Conservation (phyloP, 2,329 filamentous ascomycete genomes). For the Calonectria fujianensis region DNA sequence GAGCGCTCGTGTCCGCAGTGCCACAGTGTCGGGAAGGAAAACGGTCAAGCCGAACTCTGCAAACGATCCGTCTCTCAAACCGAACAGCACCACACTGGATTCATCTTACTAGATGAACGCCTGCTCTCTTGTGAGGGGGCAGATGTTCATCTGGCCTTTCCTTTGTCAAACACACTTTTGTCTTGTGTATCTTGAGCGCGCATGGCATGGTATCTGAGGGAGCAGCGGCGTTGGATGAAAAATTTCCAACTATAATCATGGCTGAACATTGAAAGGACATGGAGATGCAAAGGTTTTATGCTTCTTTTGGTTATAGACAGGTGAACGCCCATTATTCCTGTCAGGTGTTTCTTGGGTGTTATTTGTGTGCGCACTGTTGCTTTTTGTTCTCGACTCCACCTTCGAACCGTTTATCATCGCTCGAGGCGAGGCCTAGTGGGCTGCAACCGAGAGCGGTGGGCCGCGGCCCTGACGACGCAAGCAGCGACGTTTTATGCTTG, state of each 20-base stretch:
- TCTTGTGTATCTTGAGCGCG: slow-evolving; percentile 60
- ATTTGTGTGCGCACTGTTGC: slow-evolving; percentile 40
- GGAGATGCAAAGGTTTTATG: slow-evolving; percentile 52
- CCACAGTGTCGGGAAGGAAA: slow-evolving; percentile 75
- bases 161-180: slow-evolving; percentile 50
- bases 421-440: not conserved
- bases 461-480: slow-evolving; percentile 14
- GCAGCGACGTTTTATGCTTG: slow-evolving; percentile 36
- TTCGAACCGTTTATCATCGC: slow-evolving; percentile 26
- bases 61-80: slow-evolving; percentile 77
- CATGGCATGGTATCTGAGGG: slow-evolving; percentile 60
- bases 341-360: slow-evolving; percentile 56
- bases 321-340: slow-evolving; percentile 46
- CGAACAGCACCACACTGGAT: slow-evolving; percentile 81
- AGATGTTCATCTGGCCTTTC: slow-evolving; percentile 50
- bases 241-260: slow-evolving; percentile 57
- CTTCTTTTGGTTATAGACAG: slow-evolving; percentile 56
- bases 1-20: slow-evolving; percentile 75
- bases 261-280: slow-evolving; percentile 54
- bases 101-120: slow-evolving; percentile 45
- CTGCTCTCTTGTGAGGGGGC: slow-evolving; percentile 37
- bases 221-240: slow-evolving; percentile 60
- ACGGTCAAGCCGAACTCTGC: slow-evolving; percentile 78
- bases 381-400: slow-evolving; percentile 28
- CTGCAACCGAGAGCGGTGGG: not conserved